Evolutionary conservation across 2,329 filamentous ascomycete species (phyloP), one percentile per base, ranked within the genome.

Genomic region (Ilyonectria mors-panacis): DNA sequence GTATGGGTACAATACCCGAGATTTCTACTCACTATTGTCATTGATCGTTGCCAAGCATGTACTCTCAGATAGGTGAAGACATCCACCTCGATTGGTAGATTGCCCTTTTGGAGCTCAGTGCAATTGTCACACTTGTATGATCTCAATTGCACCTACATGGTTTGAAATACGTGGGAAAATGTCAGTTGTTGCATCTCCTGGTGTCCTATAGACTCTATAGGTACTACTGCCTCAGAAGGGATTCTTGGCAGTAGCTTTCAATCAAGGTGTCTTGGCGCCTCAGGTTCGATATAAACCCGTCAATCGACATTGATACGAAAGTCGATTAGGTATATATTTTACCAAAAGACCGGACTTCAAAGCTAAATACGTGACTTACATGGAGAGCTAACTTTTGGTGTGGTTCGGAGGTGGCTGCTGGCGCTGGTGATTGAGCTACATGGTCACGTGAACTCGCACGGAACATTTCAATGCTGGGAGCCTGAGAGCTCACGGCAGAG

Each of bases 401-500:
- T 35, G 17, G 30, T 13, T 35, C 19, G 19, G 9, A 35, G 42
- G 28, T 59, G 39, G 37, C 10, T 13, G 37, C 12, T 39, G 13
- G 15, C 15, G 21, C 26, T 13, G 17, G 33, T 6, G 50, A 9
- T 30, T 15, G 30, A 59, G 42, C 50, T 50, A 15, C 6, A 19
- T 2, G 13, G 51, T 74, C 72, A 74, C 72, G 72, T 74, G 72
- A 39, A 74, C 28, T 12, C 51, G 55, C 44, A 64, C 54, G 50
- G 63, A 73, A 53, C 70, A 62, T 67, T 60, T 59, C 51, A 30
- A 54, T 56, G 47, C 44, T 50, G 54, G 50, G 56, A 48, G 50
- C 55, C 55, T 58, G 60, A 63, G 30, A 65, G 55, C 55, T 59
- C 54, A 53, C 53, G 51, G 59, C 28, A 59, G 54, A 64, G 58